Conservation (phyloP, 139 green algal genomes). For the Ettlia oleoabundans region DNA sequence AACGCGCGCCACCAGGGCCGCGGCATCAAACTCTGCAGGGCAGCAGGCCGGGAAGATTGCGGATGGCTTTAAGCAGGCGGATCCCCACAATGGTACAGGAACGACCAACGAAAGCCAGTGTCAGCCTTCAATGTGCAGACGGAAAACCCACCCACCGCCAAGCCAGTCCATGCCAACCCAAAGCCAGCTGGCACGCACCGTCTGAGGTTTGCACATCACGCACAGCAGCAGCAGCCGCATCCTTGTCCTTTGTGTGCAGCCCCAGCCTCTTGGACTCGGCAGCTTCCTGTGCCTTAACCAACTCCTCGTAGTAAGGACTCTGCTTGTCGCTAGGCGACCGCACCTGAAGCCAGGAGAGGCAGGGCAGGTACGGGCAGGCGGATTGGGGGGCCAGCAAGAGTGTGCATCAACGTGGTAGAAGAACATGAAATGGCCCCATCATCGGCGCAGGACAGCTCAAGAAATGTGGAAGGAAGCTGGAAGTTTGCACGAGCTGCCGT, state of each 20-base stretch:
- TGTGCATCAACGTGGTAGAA: no score
- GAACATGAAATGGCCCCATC: no score
- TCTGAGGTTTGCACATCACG: slow-evolving; percentile 28
- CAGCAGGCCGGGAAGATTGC: no score
- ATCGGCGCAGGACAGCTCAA: no score
- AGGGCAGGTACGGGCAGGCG: no score
- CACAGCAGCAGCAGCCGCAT: slow-evolving; percentile 50
- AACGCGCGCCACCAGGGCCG: slow-evolving; percentile 62
- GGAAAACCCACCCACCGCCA: no score
- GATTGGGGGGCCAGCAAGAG: no score
- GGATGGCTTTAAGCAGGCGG: no score
- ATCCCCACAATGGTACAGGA: not conserved
- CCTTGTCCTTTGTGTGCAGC: slow-evolving; percentile 83
- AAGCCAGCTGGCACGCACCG: not conserved
- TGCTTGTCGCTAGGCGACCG: slow-evolving; percentile 68
- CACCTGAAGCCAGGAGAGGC: no score
- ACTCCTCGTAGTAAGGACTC: slow-evolving; percentile 81
- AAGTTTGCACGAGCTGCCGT: no score
- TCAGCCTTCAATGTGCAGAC: not conserved
- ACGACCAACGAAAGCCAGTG: not conserved
- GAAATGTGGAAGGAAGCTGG: no score
- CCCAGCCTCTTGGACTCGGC: slow-evolving; percentile 77
- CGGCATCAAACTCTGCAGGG: slow-evolving; percentile 64
- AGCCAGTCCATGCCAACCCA: no score
- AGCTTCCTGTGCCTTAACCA: slow-evolving; percentile 72